These are phyloP conservation scores for Cyclospora cayetanensis DNA, from an alignment of 169 alveolate genomes.

Conservation along the genomic window DNA sequence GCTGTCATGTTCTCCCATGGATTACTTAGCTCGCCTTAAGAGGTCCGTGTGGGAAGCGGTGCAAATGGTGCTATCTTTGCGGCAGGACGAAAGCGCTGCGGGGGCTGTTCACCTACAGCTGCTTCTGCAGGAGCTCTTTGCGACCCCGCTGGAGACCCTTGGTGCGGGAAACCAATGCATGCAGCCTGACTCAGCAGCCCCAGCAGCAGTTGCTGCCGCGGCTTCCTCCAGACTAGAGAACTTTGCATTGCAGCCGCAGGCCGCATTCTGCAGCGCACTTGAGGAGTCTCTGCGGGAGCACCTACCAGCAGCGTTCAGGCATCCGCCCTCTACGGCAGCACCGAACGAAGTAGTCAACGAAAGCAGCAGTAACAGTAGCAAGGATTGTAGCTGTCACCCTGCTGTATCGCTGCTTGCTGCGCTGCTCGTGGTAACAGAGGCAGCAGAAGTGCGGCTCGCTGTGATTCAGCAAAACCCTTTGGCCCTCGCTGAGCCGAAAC, in stretches of 20 bases:
- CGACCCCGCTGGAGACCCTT: background rate
- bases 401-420: background rate
- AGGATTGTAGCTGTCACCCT: background rate
- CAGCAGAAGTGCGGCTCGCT: conserved; percentile 21
- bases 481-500: background rate
- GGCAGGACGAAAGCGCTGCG: conserved; percentile 31
- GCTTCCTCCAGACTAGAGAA: background rate
- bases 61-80: background rate
- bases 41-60: background rate
- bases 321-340: too few species aligned
- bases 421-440: background rate
- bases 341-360: background rate
- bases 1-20: background rate
- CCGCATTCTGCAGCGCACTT: conserved; percentile 14
- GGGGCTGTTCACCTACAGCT: conserved; percentile 21
- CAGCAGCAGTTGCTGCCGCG: background rate
- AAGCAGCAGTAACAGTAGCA: background rate
- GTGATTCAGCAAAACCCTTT: background rate
- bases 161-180: background rate
- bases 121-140: conserved; percentile 30
- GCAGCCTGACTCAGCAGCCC: background rate
- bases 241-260: background rate
- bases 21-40: background rate
- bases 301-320: background rate
- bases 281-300: background rate